These are phyloP conservation scores for Colletotrichum tropicale DNA, from an alignment of 2,329 filamentous ascomycete genomes.

Conservation along the genomic window DNA sequence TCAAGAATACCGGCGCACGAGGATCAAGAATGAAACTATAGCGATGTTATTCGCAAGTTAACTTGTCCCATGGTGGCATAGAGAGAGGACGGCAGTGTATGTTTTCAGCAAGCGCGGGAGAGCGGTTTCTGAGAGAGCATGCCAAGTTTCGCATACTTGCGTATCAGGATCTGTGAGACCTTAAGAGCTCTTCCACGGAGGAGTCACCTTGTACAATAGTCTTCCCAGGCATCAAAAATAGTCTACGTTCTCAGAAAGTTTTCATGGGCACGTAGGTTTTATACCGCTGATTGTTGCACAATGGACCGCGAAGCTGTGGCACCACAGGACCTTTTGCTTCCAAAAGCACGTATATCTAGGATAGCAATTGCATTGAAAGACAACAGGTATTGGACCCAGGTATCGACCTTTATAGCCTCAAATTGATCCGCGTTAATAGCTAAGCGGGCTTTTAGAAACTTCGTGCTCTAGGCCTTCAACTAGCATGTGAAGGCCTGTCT, in stretches of 20 bases:
- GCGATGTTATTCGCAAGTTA: neutral
- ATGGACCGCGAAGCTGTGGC: neutral
- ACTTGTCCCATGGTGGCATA: neutral
- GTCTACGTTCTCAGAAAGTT: too few species aligned
- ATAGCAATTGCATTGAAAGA: neutral
- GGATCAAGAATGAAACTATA: neutral
- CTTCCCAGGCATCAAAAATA: too few species aligned
- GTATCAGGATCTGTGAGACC: neutral
- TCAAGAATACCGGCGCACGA: neutral
- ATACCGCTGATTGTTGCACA: too few species aligned
- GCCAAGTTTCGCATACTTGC: neutral
- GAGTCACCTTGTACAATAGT: neutral
- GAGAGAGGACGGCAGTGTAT: neutral
- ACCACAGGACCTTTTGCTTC: neutral
- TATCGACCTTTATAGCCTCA: neutral
- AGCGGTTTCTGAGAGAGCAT: neutral
- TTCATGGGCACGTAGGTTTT: too few species aligned
- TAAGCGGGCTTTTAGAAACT: neutral
- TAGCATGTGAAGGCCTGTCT: neutral
- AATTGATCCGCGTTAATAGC: neutral
- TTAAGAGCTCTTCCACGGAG: neutral
- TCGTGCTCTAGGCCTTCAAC: neutral
- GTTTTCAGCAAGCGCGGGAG: neutral
- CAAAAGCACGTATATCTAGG: rapidly evolving
- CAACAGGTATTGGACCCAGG: neutral